phyloP scores from a whole-genome alignment of 2,329 filamentous ascomycete genomes.

The Rhynchosporium agropyri region DNA sequence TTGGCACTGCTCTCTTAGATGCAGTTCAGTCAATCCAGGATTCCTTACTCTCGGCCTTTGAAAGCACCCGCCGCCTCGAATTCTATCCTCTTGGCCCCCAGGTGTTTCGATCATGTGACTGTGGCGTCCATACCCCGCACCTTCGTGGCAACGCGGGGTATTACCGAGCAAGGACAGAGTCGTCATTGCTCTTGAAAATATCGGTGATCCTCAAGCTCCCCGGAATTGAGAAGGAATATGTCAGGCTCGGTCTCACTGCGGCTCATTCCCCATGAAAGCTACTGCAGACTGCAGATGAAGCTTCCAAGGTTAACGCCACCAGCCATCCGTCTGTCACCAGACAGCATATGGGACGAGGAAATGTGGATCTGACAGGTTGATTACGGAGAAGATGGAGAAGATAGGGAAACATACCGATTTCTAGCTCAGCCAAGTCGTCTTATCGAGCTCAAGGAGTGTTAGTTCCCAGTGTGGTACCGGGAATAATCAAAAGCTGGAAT shows the following conservation, averaged over 20 bases:
- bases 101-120: not conserved
- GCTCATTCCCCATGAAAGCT: not conserved
- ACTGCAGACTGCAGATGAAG: not conserved
- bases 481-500: too few species aligned
- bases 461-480: not conserved
- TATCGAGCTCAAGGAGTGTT: not conserved
- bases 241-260: conserved; percentile 2
- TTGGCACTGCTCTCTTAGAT: too few species aligned
- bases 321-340: not conserved
- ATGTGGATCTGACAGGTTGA: not conserved
- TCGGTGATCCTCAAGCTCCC: not conserved
- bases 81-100: not conserved
- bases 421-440: not conserved
- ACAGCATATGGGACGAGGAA: not conserved
- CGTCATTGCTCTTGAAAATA: not conserved
- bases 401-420: too few species aligned
- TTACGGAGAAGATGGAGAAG: not conserved
- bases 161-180: not conserved
- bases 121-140: conserved; percentile 5
- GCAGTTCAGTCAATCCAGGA: not conserved
- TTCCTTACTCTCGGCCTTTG: not conserved
- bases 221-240: not conserved
- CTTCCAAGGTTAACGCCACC: not conserved
- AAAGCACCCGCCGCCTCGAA: not conserved
- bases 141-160: conserved; percentile 3